Evolutionary conservation across 1,139 yeast species (phyloP), one percentile per base, ranked within the genome.

Genomic region (Diutina rugosa): DNA sequence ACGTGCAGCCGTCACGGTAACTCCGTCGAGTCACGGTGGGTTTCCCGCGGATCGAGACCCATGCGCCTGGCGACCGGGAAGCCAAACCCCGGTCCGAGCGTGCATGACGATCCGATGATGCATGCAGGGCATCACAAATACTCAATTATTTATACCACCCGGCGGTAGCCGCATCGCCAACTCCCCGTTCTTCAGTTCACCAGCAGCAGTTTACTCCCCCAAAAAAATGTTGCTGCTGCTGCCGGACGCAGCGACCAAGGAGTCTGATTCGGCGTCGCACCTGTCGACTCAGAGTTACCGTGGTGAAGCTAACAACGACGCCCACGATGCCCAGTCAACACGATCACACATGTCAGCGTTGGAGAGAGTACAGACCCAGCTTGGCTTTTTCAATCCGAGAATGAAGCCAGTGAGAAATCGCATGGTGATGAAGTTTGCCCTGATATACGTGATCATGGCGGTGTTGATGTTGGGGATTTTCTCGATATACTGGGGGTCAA

Each of bases 401-500:
- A 18, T 38, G 18, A 16, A 38, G 10, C 12, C 10, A 12, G 32
- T 26, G 14, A 30, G 46, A 5, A 6, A 21, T 1, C 8, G 29
- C 8, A 38, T 60, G 4, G 58, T 57, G 1, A 6, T 56, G 46
- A 51, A 51, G 46, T 58, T 59, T 32, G 16, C 32, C 49, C 47
- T 41, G 35, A 60, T 58, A 26, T 59, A 59, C 44, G 21, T 58
- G 48, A 16, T 54, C 38, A 30, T 53, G 55, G 55, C 41, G 38
- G 52, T 59, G 8, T 57, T 58, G 3, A 58, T 61, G 8, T 51
- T 61, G 54, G 59, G 55, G 21, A 51, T 60, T 4, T 60, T 60
- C 35, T 58, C 62, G 45, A 67, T 84, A 18, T 84, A 80, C 63
- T 83, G 88, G 87, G 89, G 86, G 1, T 70, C 85, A 1, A 68